Conservation (phyloP, 2,329 filamentous ascomycete genomes). For the Hypoxylon sp. region DNA sequence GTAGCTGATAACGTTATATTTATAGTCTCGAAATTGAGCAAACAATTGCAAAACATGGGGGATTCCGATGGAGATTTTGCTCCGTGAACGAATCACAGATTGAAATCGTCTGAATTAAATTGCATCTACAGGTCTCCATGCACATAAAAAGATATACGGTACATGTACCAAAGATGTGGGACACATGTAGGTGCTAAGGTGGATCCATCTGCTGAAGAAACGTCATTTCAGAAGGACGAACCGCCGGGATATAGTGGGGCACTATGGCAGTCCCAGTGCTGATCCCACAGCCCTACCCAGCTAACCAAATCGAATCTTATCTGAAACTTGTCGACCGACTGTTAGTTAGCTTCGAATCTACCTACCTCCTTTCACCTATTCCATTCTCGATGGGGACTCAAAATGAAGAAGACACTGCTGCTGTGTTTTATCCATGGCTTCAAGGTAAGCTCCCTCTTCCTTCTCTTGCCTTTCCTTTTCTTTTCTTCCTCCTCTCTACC, state of each 20-base stretch:
- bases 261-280: slow-evolving; percentile 13
- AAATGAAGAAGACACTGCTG: slow-evolving; percentile 83
- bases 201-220: slow-evolving; percentile 26
- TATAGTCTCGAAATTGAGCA: slow-evolving; percentile 22
- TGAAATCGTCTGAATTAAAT: slow-evolving; percentile 11
- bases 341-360: slow-evolving; percentile 7
- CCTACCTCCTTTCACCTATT: slow-evolving; percentile 7
- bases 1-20: slow-evolving; percentile 12
- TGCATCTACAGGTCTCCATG: slow-evolving; percentile 16
- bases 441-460: slow-evolving; percentile 63
- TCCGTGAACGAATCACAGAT: slow-evolving; percentile 7
- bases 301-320: slow-evolving; percentile 12
- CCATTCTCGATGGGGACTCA: slow-evolving; percentile 56
- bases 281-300: slow-evolving; percentile 35
- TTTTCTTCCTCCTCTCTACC: slow-evolving; percentile 27
- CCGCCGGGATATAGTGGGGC: slow-evolving; percentile 18
- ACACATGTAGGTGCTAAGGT: not conserved
- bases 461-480: slow-evolving; percentile 55
- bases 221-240: slow-evolving; percentile 44
- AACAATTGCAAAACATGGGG: slow-evolving; percentile 12
- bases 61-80: slow-evolving; percentile 2
- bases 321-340: slow-evolving; percentile 12
- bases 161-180: slow-evolving; percentile 6
- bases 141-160: not conserved
- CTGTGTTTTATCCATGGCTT: slow-evolving; percentile 91